Evolutionary conservation across 257 asterid genomes (phyloP).

Genomic region (Perilla frutescens): DNA sequence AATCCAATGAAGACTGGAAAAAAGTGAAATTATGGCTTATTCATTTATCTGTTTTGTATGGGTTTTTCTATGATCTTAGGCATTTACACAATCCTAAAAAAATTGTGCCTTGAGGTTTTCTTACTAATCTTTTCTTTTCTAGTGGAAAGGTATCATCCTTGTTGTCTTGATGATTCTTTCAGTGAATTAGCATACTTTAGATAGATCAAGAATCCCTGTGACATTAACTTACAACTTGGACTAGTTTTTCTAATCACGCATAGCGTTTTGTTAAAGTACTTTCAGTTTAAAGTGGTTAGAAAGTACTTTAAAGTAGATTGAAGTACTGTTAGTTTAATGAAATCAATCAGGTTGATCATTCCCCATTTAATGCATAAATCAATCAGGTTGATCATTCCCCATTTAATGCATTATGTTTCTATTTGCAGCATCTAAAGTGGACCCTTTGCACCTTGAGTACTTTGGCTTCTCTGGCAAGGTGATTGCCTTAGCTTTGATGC

Average conservation of each 20-base stretch:
- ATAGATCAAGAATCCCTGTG: slow-evolving; percentile 14
- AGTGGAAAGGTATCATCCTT: not conserved
- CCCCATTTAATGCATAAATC: slow-evolving; percentile 28
- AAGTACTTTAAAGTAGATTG: not conserved
- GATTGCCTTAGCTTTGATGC: slow-evolving; percentile 92
- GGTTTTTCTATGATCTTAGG: slow-evolving; percentile 14
- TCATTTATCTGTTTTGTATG: slow-evolving; percentile 16
- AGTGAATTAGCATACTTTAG: slow-evolving; percentile 14
- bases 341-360: slow-evolving; percentile 30
- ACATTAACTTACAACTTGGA: not conserved
- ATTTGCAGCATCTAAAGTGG: slow-evolving; percentile 90
- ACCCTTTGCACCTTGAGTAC: slow-evolving; percentile 87
- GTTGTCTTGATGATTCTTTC: slow-evolving; percentile 16
- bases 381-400: slow-evolving; percentile 30
- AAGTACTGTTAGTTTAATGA: slow-evolving; percentile 21
- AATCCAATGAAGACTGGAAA: slow-evolving; percentile 7
- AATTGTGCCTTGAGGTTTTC: slow-evolving; percentile 17
- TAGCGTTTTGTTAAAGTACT: slow-evolving; percentile 2
- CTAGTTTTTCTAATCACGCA: not conserved
- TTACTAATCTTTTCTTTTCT: not conserved
- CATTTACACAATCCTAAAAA: not conserved
- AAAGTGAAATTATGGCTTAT: slow-evolving; percentile 9
- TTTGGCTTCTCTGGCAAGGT: slow-evolving; percentile 86
- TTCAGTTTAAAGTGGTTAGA: slow-evolving; percentile 4
- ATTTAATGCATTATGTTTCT: slow-evolving; percentile 27